Conservation (phyloP, 2,329 filamentous ascomycete species). For the Scytalidium sp. region DNA sequence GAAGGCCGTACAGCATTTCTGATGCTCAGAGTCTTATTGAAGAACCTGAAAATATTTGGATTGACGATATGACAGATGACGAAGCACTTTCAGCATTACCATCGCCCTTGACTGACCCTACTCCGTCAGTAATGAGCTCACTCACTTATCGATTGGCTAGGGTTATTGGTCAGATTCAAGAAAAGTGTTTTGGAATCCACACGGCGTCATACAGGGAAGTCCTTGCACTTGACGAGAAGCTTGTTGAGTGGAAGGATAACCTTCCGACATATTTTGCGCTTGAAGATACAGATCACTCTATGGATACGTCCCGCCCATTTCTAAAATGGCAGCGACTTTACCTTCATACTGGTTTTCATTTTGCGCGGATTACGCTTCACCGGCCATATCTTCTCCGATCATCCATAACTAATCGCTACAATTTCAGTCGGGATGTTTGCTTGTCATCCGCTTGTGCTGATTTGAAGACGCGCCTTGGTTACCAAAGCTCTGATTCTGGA, state of each 20-base stretch:
- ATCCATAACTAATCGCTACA: conserved; percentile 37
- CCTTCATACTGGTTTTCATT: conserved; percentile 37
- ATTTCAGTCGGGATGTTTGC: conserved; percentile 36
- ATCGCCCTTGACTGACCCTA: conserved; percentile 29
- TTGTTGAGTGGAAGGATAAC: conserved; percentile 28
- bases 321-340: conserved; percentile 35
- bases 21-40: conserved; percentile 36
- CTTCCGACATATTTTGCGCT: conserved; percentile 34
- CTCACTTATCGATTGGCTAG: conserved; percentile 31
- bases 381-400: conserved; percentile 35
- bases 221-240: conserved; percentile 30
- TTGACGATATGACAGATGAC: conserved; percentile 32
- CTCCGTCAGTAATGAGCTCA: conserved; percentile 29
- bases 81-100: conserved; percentile 19
- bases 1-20: conserved; percentile 36
- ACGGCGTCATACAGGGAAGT: conserved; percentile 33
- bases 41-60: conserved; percentile 34
- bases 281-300: conserved; percentile 27
- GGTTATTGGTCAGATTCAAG: conserved; percentile 36
- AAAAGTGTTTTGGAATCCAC: conserved; percentile 33
- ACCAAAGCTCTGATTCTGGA: conserved; percentile 24
- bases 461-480: conserved; percentile 33
- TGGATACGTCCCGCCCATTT: conserved; percentile 27
- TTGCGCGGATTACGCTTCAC: conserved; percentile 37
- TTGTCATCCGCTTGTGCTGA: conserved; percentile 38